These are phyloP conservation scores for Nakaseomyces glabratus DNA, from an alignment of 1,139 yeast genomes.

Conservation along the genomic window DNA sequence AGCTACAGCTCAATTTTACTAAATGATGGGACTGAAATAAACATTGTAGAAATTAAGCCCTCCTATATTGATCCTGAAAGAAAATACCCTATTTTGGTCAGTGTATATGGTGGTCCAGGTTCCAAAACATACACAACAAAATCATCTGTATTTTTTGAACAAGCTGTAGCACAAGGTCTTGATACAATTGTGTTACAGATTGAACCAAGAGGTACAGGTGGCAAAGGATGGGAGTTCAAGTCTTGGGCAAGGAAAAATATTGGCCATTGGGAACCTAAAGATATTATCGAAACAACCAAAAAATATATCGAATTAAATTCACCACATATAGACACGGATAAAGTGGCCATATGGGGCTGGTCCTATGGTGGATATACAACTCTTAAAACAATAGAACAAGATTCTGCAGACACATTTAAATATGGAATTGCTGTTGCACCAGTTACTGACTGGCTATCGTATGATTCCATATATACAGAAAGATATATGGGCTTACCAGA, in stretches of 20 bases:
- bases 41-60: slow-evolving; percentile 71
- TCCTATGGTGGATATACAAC: slow-evolving; percentile 81
- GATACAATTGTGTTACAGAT: slow-evolving; percentile 71
- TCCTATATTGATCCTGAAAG: slow-evolving; percentile 48
- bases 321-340: slow-evolving; percentile 47
- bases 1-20: slow-evolving; percentile 42
- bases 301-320: slow-evolving; percentile 46
- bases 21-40: slow-evolving; percentile 43
- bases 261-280: slow-evolving; percentile 86
- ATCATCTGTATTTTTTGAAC: slow-evolving; percentile 56
- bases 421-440: slow-evolving; percentile 89
- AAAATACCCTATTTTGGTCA: slow-evolving; percentile 73
- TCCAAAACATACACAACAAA: slow-evolving; percentile 58
- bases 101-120: slow-evolving; percentile 93
- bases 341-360: slow-evolving; percentile 96
- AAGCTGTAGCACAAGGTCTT: slow-evolving; percentile 55
- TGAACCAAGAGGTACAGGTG: slow-evolving; percentile 95
- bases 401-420: slow-evolving; percentile 55
- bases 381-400: slow-evolving; percentile 64
- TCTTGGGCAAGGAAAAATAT: slow-evolving; percentile 58
- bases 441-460: slow-evolving; percentile 72
- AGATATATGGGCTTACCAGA: slow-evolving; percentile 72
- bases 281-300: slow-evolving; percentile 58
- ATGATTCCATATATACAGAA: slow-evolving; percentile 83
- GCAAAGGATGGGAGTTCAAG: slow-evolving; percentile 70